Conservation (phyloP, 768 basidiomycete species). For the Amanita fuliginea region DNA sequence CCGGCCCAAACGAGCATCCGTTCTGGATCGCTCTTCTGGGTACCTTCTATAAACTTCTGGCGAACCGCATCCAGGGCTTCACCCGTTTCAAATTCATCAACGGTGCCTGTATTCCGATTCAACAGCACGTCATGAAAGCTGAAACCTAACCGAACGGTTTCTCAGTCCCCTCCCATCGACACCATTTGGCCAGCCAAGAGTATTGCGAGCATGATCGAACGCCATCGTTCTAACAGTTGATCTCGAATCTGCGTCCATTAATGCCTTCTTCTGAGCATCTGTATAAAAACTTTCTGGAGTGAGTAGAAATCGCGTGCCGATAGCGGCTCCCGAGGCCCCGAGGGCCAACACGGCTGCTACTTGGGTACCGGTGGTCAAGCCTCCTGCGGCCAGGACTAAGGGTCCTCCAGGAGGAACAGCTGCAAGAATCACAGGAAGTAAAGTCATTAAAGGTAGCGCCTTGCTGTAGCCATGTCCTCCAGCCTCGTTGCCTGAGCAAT, state of each 20-base stretch:
- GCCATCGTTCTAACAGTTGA: constrained; percentile 48
- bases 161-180: constrained; percentile 52
- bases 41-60: constrained; percentile 34
- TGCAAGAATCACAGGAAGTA: constrained; percentile 45
- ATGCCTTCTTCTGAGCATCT: constrained; percentile 38
- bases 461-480: constrained; percentile 62
- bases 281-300: constrained; percentile 55
- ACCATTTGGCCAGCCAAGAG: constrained; percentile 47
- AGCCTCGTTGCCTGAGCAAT: constrained; percentile 53
- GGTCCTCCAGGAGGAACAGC: constrained; percentile 30
- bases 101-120: constrained; percentile 30
- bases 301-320: constrained; percentile 69
- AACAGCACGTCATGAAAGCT: neutral
- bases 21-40: constrained; percentile 31
- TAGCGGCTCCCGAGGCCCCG: constrained; percentile 56
- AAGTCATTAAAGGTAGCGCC: constrained; percentile 48
- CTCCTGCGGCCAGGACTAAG: constrained; percentile 66
- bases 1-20: constrained; percentile 62
- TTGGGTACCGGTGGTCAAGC: constrained; percentile 53
- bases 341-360: constrained; percentile 53
- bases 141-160: constrained; percentile 27
- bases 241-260: constrained; percentile 33
- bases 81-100: constrained; percentile 44
- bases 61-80: constrained; percentile 30
- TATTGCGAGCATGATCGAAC: constrained; percentile 48